These are phyloP conservation scores for Westerdykella ornata DNA, from an alignment of 2,329 filamentous ascomycete genomes.

Conservation along the genomic window DNA sequence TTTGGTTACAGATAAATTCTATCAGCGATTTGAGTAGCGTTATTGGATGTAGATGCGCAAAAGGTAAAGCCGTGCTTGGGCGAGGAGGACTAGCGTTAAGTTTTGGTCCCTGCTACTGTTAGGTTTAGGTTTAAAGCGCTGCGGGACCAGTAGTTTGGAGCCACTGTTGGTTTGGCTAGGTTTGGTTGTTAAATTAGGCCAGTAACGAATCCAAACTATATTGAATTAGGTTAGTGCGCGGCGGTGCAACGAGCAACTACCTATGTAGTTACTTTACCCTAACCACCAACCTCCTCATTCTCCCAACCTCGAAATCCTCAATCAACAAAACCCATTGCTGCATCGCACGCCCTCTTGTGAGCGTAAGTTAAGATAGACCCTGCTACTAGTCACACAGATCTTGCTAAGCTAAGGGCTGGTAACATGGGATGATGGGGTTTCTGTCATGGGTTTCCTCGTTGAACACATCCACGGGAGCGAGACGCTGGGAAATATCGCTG, in stretches of 20 bases:
- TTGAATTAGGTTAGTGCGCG: too few relatives aligned
- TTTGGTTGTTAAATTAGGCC: slow-evolving; percentile 12
- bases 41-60: slow-evolving; percentile 21
- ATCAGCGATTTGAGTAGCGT: slow-evolving; percentile 16
- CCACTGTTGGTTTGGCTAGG: slow-evolving; percentile 6
- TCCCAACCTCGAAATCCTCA: too few relatives aligned
- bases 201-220: too few relatives aligned
- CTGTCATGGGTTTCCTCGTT: not conserved
- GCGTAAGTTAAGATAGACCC: too few relatives aligned
- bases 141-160: slow-evolving; percentile 10
- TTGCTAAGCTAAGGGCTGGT: too few relatives aligned
- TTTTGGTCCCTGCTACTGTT: slow-evolving; percentile 13
- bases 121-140: slow-evolving; percentile 10
- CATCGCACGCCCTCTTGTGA: too few relatives aligned
- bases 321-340: too few relatives aligned
- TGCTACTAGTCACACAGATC: too few relatives aligned
- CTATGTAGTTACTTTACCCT: too few relatives aligned
- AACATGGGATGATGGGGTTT: slow-evolving; percentile 1
- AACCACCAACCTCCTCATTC: too few relatives aligned
- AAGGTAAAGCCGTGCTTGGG: slow-evolving; percentile 22
- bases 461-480: slow-evolving; percentile 1
- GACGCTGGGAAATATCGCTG: not conserved
- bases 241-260: too few relatives aligned
- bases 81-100: slow-evolving; percentile 17
- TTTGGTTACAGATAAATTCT: too few relatives aligned